Base-by-base conservation (phyloP, 768 basidiomycete genomes). In the Auriscalpium orientale region DNA sequence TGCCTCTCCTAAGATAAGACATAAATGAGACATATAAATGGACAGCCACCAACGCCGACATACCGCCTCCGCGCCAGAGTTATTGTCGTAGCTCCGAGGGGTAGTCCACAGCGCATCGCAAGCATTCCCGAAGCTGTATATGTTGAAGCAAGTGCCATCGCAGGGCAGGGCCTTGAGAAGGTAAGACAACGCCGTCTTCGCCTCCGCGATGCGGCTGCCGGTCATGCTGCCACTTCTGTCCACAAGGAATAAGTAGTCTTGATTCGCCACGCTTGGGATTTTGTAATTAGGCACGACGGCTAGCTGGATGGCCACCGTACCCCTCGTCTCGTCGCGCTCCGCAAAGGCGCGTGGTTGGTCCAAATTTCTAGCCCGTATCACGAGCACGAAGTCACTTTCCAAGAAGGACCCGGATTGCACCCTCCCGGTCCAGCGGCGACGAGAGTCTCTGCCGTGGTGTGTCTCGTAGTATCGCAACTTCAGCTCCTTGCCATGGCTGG, bases 181-280 rank as follows among this genome's bases (percentile, higher is more conserved):
- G 58, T 80, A 70, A 0, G 49, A 48, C 35, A 85, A 66, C 0
- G 81, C 78, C 34, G 65, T 56, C 58, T 77, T 82, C 8, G 82
- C 81, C 2, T 71, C 75, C 37, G 71, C 71, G 2, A 84, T 78
- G 6, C 76, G 62, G 11, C 22, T 43, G 21, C 65, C 65, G 0
- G 0, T 0, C 84, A 85, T 85, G 50, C 79, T 82, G 0, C 79
- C 76, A 18, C 78, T 81, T 48, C 82, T 69, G 58, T 86, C 84
- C 11, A 86, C 69, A 8, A 86, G 55, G 58, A 86, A 86, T 0
- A 86, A 68, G 54, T 79, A 85, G 56, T 85, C 84, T 51, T 82
- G 82, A 0, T 69, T 62, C 11, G 56, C 56, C 1, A 81, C 62
- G 1, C 71, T 71, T 1, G 75, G 73, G 4, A 81, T 61, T 18